Base-by-base conservation (phyloP, 2,329 filamentous ascomycete genomes). In the Lachnellula hyalina region DNA sequence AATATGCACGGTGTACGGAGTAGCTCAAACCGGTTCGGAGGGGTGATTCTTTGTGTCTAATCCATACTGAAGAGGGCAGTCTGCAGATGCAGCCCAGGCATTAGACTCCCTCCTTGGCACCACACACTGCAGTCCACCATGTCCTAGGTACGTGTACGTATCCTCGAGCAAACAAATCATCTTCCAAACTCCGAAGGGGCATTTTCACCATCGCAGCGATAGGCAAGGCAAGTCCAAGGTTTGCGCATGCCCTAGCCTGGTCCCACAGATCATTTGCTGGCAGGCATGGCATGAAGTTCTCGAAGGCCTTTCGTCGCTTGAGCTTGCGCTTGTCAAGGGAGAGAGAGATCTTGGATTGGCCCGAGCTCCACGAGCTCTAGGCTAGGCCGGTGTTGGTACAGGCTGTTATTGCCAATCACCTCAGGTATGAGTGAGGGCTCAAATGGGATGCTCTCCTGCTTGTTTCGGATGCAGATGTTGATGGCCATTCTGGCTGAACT, bases 1-100 rank as follows among this genome's bases (percentile, higher is more conserved):
- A 56, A 57, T 56, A 59, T 53, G 57, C 52, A 59, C 51, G 55
- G 53, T 46, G 51, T 46, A 45, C 21, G 54, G 21, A 56, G 46
- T 49, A 17, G n/a, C 47, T 34, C 34, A 36, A 49, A 34, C 47
- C 34, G 21, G 34, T 34, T 23, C 34, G 28, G 28, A 17, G 47
- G 38, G 12, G 32, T 34, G 47, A 49, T 38, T 49, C n/a, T 21
- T 25, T 44, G 17, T 21, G 41, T 21, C n/a, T 44, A 19, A 21
- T 21, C 21, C 21, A 4, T 21, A 21, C n/a, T n/a, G n/a, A n/a
- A n/a, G 21, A 21, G 21, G 21, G 21, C 21, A 21, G 21, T 21
- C 21, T 21, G 21, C 21, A 21, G 21, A 21, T 34, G 46, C 25
- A 14, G 46, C 46, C 12, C 7, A 38, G 14, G 15, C n/a, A 3